These are phyloP conservation scores for Coemansia sp. DNA, from an alignment of 192 early-diverging fungal genomes.

Conservation along the genomic window DNA sequence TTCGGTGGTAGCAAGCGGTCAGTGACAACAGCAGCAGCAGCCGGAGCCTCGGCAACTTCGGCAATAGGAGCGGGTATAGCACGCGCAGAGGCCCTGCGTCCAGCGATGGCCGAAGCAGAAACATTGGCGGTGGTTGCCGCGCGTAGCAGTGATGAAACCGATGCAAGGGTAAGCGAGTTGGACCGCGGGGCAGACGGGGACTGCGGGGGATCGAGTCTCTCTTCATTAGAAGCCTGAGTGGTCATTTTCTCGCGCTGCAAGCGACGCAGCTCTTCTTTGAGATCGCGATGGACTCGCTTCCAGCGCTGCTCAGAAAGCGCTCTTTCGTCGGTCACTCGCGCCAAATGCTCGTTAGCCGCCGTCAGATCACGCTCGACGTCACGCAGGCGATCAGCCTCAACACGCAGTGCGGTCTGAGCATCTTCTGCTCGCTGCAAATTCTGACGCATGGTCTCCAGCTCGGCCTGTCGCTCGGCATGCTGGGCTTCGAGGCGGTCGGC, in stretches of 20 bases:
- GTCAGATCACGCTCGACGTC: conserved; percentile 36
- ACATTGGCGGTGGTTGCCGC: conserved; percentile 39
- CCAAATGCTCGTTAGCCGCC: conserved; percentile 22
- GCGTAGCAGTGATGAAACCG: conserved; percentile 51
- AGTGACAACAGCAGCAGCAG: background rate
- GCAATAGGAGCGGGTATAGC: background rate
- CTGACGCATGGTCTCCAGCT: conserved; percentile 48
- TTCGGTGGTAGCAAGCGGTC: background rate
- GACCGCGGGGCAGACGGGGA: conserved; percentile 21
- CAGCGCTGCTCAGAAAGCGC: conserved; percentile 49
- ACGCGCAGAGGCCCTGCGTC: conserved; percentile 6
- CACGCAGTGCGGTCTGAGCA: conserved; percentile 14
- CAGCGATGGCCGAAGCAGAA: conserved; percentile 4
- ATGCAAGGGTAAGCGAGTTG: conserved; percentile 48
- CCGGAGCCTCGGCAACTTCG: background rate
- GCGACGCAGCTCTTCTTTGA: conserved; percentile 53
- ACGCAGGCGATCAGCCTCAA: conserved; percentile 47
- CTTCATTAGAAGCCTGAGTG: background rate
- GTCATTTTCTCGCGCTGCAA: conserved; percentile 36
- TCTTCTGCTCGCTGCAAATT: conserved; percentile 40
- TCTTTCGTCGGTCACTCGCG: conserved; percentile 38
- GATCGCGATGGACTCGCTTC: conserved; percentile 50
- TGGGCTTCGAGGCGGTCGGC: conserved; percentile 42
- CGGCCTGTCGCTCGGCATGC: conserved; percentile 34
- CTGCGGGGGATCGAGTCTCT: background rate